phyloP scores from a whole-genome alignment of 768 basidiomycete species.

The Psilocybe cyanescens region DNA sequence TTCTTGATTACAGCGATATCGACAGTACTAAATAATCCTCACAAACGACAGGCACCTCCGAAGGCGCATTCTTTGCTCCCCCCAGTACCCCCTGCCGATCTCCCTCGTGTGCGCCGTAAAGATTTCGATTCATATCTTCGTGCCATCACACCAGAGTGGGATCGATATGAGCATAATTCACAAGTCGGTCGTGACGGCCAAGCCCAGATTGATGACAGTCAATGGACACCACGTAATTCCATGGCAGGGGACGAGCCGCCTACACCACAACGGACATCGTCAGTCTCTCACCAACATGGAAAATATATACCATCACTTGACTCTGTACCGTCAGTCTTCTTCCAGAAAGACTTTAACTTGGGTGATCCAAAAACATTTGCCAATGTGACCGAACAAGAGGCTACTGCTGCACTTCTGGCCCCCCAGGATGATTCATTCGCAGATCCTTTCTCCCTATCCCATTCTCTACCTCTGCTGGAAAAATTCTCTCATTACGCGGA shows the following conservation, averaged over 20 bases:
- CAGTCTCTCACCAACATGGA: constrained; percentile 28
- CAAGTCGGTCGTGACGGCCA: constrained; percentile 41
- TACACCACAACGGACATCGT: constrained; percentile 24
- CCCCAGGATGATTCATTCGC: constrained; percentile 33
- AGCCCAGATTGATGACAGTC: constrained; percentile 39
- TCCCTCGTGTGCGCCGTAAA: constrained; percentile 79
- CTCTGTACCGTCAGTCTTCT: constrained; percentile 82
- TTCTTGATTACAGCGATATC: constrained; percentile 71
- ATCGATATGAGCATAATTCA: constrained; percentile 60
- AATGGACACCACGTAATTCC: constrained; percentile 28
- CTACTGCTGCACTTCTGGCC: constrained; percentile 26
- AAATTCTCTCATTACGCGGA: constrained; percentile 92
- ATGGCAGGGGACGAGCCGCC: constrained; percentile 21
- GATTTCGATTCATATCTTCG: constrained; percentile 87
- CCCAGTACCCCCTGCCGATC: constrained; percentile 67
- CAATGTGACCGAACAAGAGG: constrained; percentile 68
- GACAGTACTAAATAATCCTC: constrained; percentile 90
- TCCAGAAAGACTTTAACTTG: constrained; percentile 77
- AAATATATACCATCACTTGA: constrained; percentile 70
- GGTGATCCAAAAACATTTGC: constrained; percentile 79
- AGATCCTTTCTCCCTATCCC: constrained; percentile 66
- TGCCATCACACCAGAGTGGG: constrained; percentile 77
- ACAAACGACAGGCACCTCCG: constrained; percentile 82
- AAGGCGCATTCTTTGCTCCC: constrained; percentile 86
- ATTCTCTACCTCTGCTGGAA: constrained; percentile 80